Percentiles rank a stretch among this genome's conserved stretches.
Conservation (phyloP, 352 stramenopile species). For the Pythium scleroteichum region DNA sequence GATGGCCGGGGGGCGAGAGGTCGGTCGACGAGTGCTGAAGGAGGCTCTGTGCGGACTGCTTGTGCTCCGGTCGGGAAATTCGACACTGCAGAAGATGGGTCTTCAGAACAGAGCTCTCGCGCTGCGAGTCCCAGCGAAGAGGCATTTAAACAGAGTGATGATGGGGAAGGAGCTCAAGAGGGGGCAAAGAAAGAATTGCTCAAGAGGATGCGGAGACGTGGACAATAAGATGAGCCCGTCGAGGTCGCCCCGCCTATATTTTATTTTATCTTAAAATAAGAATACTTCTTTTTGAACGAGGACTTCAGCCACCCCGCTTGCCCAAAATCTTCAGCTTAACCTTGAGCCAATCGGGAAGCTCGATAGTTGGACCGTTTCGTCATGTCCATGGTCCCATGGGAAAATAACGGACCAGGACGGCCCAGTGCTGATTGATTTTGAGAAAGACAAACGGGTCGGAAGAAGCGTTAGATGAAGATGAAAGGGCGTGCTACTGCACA, state of each 20-base stretch:
- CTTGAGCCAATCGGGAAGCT: conserved; percentile 16
- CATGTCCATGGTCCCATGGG: conserved; percentile 2
- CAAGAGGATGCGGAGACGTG: neutral
- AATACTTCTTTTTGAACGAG: too few species aligned
- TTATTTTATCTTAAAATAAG: neutral
- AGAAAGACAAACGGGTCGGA: neutral
- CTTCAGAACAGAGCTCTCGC: too few species aligned
- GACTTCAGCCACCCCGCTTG: conserved; percentile 7
- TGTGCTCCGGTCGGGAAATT: conserved; percentile 18
- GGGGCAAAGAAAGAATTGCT: neutral
- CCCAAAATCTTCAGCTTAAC: conserved; percentile 13
- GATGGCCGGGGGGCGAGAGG: neutral
- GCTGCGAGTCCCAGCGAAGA: conserved; percentile 2
- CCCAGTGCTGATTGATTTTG: neutral
- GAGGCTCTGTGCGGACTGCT: neutral
- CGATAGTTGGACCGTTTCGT: conserved; percentile 8
- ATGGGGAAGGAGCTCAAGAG: neutral
- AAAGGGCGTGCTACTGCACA: too few species aligned
- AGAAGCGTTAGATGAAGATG: too few species aligned
- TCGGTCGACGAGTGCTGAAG: neutral
- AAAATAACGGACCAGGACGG: conserved; percentile 19
- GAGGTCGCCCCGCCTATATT: neutral
- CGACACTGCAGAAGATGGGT: conserved; percentile 17
- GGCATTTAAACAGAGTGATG: conserved; percentile 16
- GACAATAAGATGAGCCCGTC: neutral